These are phyloP conservation scores for Neurospora cerealis DNA, from an alignment of 495 filamentous ascomycete genomes.

Conservation along the genomic window DNA sequence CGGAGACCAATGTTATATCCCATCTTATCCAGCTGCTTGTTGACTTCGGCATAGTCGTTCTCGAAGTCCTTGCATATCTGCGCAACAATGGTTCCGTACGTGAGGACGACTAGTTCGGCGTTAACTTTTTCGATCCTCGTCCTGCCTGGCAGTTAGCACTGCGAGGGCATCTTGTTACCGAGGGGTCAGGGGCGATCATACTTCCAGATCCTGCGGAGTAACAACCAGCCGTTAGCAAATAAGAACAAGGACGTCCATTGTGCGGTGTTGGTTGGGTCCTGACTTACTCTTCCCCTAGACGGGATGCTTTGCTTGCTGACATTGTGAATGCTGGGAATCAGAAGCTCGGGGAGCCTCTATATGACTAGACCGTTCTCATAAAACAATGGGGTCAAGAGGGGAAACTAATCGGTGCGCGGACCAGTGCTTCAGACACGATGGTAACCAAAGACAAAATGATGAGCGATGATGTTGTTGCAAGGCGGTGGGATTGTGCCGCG, in stretches of 20 bases:
- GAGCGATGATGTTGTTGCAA: not conserved
- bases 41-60: conserved; percentile 84
- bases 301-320: conserved; percentile 82
- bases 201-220: conserved; percentile 79
- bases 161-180: not conserved
- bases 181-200: conserved; percentile 39
- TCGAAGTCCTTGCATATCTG: conserved; percentile 95
- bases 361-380: not conserved
- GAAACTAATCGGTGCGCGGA: not conserved
- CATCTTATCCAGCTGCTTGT: conserved; percentile 97
- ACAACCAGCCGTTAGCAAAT: not conserved
- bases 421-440: not conserved
- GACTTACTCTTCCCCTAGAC: conserved; percentile 94
- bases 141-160: conserved; percentile 24
- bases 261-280: not conserved
- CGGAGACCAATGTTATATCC: conserved; percentile 96
- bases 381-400: not conserved
- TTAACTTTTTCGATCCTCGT: conserved; percentile 64
- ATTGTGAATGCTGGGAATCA: conserved; percentile 27
- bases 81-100: conserved; percentile 94
- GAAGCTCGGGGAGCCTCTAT: not conserved
- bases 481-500: conserved; percentile 13
- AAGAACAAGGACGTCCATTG: not conserved
- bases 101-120: conserved; percentile 91
- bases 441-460: not conserved